A percentile compares a stretch with the other conserved stretches of the same genome.
These are phyloP conservation scores for Puccinia coronata DNA, from an alignment of 1,284 basidiomycete species.

Conservation along the genomic window DNA sequence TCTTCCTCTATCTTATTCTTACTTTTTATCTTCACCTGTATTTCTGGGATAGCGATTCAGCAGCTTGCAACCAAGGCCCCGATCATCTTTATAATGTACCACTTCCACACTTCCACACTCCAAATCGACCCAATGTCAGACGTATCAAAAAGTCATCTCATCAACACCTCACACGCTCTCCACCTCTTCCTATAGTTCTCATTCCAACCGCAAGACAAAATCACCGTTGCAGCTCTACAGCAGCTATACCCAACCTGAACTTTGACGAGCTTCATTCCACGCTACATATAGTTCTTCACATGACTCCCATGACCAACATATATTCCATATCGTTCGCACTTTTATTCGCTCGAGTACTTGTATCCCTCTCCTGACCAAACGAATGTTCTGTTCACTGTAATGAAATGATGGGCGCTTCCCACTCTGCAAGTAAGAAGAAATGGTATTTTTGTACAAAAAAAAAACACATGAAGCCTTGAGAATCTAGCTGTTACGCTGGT, in stretches of 20 bases:
- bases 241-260: too few relatives aligned
- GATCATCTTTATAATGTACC: neutral
- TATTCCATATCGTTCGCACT: too few relatives aligned
- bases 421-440: neutral
- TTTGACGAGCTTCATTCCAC: too few relatives aligned
- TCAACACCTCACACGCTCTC: neutral
- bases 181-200: neutral
- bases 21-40: neutral
- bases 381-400: too few relatives aligned
- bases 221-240: too few relatives aligned
- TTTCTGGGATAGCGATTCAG: constrained; percentile 7
- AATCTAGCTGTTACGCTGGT: neutral
- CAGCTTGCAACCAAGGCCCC: neutral
- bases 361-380: too few relatives aligned
- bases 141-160: too few relatives aligned
- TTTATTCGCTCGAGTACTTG: too few relatives aligned
- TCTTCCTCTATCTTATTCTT: neutral
- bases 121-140: too few relatives aligned
- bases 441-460: neutral
- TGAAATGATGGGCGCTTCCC: neutral
- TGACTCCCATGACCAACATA: too few relatives aligned
- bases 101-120: neutral
- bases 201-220: neutral
- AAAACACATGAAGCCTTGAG: neutral
- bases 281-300: too few relatives aligned